Base-by-base conservation (phyloP, 2,329 filamentous ascomycete species). In the Diaporthe aspalathi region DNA sequence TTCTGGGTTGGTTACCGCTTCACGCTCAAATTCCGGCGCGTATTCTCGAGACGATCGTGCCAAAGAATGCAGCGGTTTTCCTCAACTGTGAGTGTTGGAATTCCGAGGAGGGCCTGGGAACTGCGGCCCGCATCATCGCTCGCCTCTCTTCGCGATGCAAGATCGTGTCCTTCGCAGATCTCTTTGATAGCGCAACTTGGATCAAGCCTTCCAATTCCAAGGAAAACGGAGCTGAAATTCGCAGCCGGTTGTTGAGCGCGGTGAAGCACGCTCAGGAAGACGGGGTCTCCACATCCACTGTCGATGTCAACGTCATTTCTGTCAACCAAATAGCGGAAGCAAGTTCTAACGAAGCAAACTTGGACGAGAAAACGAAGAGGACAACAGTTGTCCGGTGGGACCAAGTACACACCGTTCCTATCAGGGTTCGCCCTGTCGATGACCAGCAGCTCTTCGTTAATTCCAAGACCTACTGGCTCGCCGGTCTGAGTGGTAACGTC, bases 381-480 rank as follows among this genome's bases (percentile, higher is more conserved):
- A 12, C 14, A 11, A 53, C 63, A 6, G 32, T 69, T 12, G 27
- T 69, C 29, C 43, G 43, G 11, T 69, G 67, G 67, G 6, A 38
- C 14, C 7, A 24, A 1, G 8, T 7, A 3, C 5, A 5, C n/a
- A 38, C 40, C 9, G 54, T 62, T 7, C 38, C 67, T 12, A 35
- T 50, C 32, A 22, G 47, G 27, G 24, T 70, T 27, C 43, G 45
- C n/a, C 29, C 54, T 7, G 27, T 70, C 11, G 54, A 63, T 9
- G 20, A 29, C 11, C 40, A 24, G 7, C 24, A 14, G 1, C 32
- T 65, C 32, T 68, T 71, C n/a, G 17, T n/a, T 8, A 16, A 17
- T 4, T 71, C 79, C 57, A 76, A 76, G 70, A 81, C 81, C 0
- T 81, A 83, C 68, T 70, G 77, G 16, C 73, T 83, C 2, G 73